Base-by-base conservation (phyloP, 2,329 filamentous ascomycete genomes). In the Penicillium sp. region DNA sequence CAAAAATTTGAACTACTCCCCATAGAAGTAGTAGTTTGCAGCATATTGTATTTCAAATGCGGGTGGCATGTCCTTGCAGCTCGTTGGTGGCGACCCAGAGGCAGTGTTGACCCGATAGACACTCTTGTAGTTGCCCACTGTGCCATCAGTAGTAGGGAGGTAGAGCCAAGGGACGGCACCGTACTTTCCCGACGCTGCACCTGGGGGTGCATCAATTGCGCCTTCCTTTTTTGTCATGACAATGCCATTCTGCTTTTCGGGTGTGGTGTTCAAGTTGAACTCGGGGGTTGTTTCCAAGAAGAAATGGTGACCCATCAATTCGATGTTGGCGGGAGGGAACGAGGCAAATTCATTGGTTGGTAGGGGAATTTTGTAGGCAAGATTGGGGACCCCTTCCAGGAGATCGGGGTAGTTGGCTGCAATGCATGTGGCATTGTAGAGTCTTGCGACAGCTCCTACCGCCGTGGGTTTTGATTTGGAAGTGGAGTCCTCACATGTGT, bases 361-460 rank as follows among this genome's bases (percentile, higher is more conserved):
- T 41, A 87, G 77, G 67, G 85, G 78, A 68, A 89, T 88, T 68
- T 85, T 80, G 53, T 96, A 81, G 1, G 88, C 84, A 55, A 91
- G 82, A 57, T 78, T 78, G 4, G 90, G 85, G 19, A 95, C 80
- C 53, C 81, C 73, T 60, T 79, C 70, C 40, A 92, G 78, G 16
- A 94, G 78, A 52, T 85, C 81, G 0, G 90, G 87, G 66, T 86
- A 86, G 62, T 83, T 78, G 40, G 88, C 81, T 7, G 88, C 88
- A 33, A 93, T 74, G 76, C 93, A 97, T 64, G 86, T 89, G 56
- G 87, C 89, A 75, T 97, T 91, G 85, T 89, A 97, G 66, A 97
- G 89, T 1, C 84, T 87, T 52, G 93, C 93, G 0, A 90, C 70
- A 51, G 93, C 93, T 60, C 93, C 93, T 47, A 80, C 74, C 17